Base-by-base conservation (phyloP, 306 rosid genomes). In the Trichosanthes cucumerina region DNA sequence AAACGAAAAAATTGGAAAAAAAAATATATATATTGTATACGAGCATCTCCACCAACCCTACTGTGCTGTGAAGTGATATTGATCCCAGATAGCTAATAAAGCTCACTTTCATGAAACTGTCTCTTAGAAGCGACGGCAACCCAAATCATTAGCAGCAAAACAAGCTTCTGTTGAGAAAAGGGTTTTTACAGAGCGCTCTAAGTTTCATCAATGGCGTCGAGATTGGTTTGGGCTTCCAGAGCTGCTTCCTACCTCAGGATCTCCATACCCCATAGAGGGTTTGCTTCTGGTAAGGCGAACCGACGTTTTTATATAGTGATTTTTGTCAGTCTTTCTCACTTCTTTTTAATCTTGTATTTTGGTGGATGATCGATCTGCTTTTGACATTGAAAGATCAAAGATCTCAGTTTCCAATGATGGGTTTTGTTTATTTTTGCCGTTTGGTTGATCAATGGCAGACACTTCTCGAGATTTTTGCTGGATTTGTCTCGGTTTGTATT, bases 191-290 rank as follows among this genome's bases (percentile, higher is more conserved):
- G 57, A 70, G 12, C n/a, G 19, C 23, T 26, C 23, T 31, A 24
- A 53, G 71, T n/a, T 79, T 34, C 70, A 74, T 65, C 19, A 23
- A 91, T 93, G 98, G 98, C 98, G 80, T 81, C 90, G 66, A 83
- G 89, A 41, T 84, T 87, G 80, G 9, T 92, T 79, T 89, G 92
- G 96, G 97, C 97, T 70, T 87, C 98, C 71, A 86, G 92, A 79
- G 91, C 92, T 64, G 93, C 96, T 62, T 93, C 96, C 0, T 83
- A 76, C 81, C 93, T 93, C 47, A 88, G 88, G 88, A 79, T 93
- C 86, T 87, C 95, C 9, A 80, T 87, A 1, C 78, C 74, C 79
- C 81, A 83, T 38, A 84, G 98, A 84, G 86, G 80, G 54, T 91
- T 90, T 71, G 87, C 97, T 28, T 88, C 80, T 75, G 93, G 98